Evolutionary conservation across 352 stramenopile species (phyloP).

Genomic region (Sclerospora graminicola): DNA sequence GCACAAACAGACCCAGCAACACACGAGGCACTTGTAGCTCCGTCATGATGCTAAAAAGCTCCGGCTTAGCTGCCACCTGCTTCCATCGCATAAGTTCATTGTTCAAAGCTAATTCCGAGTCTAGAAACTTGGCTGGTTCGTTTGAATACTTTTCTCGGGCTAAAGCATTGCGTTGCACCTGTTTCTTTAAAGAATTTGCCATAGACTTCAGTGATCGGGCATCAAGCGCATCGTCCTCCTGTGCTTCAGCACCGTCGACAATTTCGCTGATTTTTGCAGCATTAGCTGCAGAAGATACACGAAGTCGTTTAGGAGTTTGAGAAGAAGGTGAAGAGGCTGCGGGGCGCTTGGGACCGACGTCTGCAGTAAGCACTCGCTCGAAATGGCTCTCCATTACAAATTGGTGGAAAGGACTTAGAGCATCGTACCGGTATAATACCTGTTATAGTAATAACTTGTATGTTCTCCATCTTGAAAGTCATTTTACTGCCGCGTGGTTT

Average conservation of each 20-base stretch:
- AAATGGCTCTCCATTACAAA: constrained; percentile 64
- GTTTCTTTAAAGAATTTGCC: constrained; percentile 51
- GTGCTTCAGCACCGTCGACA: constrained; percentile 31
- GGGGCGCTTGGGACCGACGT: constrained; percentile 17
- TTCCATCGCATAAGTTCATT: constrained; percentile 43
- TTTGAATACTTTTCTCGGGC: constrained; percentile 70
- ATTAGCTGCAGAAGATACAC: constrained; percentile 6
- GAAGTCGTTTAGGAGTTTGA: constrained; percentile 10
- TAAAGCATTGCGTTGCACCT: constrained; percentile 68
- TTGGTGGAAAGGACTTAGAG: too few species aligned
- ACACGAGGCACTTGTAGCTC: constrained; percentile 52
- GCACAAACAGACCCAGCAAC: constrained; percentile 66
- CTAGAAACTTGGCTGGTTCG: constrained; percentile 72
- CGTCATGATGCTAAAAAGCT: constrained; percentile 41
- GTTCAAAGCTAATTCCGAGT: constrained; percentile 70
- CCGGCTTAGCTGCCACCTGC: constrained; percentile 45
- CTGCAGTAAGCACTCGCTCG: constrained; percentile 37
- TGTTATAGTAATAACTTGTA: too few species aligned
- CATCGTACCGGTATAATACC: too few species aligned
- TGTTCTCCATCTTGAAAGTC: too few species aligned
- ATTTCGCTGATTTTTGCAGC: constrained; percentile 31
- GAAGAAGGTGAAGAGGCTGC: neutral
- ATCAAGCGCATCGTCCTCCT: constrained; percentile 47
- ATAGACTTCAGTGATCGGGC: constrained; percentile 65
- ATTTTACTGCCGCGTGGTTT: too few species aligned